phyloP scores from a whole-genome alignment of 768 basidiomycete species.

The Tulasnella calospora region DNA sequence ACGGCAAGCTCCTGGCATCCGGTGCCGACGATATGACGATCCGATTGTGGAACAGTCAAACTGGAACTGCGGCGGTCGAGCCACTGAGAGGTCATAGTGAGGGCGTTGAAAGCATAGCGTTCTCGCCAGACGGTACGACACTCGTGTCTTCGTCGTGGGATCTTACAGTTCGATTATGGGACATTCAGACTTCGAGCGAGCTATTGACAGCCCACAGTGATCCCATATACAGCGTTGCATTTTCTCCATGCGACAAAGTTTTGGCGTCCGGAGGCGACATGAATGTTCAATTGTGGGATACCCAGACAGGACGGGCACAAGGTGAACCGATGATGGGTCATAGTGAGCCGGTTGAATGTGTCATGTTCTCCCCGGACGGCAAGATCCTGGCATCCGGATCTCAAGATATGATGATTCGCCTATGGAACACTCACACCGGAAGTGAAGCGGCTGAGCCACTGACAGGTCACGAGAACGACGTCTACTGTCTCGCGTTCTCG shows the following conservation, averaged over 20 bases:
- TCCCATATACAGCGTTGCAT: neutral
- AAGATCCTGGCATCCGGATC: constrained; percentile 19
- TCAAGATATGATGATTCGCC: constrained; percentile 1
- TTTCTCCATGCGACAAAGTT: neutral
- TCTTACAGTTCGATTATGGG: constrained; percentile 45
- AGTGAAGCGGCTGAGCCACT: constrained; percentile 1
- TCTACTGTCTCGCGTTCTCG: constrained; percentile 22
- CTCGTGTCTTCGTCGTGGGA: constrained; percentile 44
- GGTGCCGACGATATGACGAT: constrained; percentile 45
- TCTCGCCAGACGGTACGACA: constrained; percentile 42
- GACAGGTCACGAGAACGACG: constrained; percentile 1
- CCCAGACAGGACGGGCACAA: neutral
- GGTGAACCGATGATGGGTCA: constrained; percentile 22
- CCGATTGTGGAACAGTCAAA: constrained; percentile 44
- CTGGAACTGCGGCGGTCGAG: constrained; percentile 34
- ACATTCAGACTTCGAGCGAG: constrained; percentile 26
- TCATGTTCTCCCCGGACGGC: constrained; percentile 25
- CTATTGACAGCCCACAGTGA: neutral
- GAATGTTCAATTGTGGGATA: constrained; percentile 9
- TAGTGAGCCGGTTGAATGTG: constrained; percentile 1
- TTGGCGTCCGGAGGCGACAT: neutral
- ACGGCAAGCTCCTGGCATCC: no score
- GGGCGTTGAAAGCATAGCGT: constrained; percentile 41
- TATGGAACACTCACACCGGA: neutral
- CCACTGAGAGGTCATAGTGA: constrained; percentile 21